Evolutionary conservation across 768 basidiomycete genomes (phyloP).

Genomic region (Mycena albidolilacea): DNA sequence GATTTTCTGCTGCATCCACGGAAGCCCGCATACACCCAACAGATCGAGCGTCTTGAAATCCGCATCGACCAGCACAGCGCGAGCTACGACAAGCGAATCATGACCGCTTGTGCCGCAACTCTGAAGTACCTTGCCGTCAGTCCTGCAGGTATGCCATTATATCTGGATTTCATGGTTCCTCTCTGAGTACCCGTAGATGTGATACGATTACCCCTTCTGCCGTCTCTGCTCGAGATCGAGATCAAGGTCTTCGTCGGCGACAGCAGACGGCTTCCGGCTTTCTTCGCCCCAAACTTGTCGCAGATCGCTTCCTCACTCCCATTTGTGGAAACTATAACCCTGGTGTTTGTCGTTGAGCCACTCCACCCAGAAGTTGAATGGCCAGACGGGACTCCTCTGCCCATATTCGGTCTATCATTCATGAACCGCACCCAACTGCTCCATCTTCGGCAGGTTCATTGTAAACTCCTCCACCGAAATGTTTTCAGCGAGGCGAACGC

Average conservation of each 20-base stretch:
- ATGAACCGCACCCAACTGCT: conserved; percentile 5
- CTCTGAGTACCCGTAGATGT: conserved; percentile 4
- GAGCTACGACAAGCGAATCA: conserved; percentile 8
- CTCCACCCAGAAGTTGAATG: neutral
- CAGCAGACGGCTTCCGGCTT: neutral
- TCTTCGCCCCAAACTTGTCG: conserved; percentile 8
- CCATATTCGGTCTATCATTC: conserved; percentile 11
- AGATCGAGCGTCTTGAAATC: neutral
- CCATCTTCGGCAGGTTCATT: conserved; percentile 13
- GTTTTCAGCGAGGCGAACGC: neutral
- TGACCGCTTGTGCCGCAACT: conserved; percentile 15
- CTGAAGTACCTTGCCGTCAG: conserved; percentile 15
- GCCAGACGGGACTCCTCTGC: neutral
- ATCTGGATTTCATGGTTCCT: neutral
- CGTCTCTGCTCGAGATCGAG: conserved; percentile 1
- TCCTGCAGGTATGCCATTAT: conserved; percentile 13
- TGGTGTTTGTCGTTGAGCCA: conserved; percentile 12
- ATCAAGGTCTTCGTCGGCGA: conserved; percentile 20
- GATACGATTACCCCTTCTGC: conserved; percentile 13
- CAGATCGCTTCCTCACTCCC: conserved; percentile 15
- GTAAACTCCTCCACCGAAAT: conserved; percentile 4
- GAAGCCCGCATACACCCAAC: no score
- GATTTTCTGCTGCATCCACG: no score
- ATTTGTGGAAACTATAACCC: conserved; percentile 16
- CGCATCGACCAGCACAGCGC: conserved; percentile 11